Evolutionary conservation across 306 rosid species (phyloP), one percentile per base, ranked within the genome.

Genomic region (Carpinus viminea): DNA sequence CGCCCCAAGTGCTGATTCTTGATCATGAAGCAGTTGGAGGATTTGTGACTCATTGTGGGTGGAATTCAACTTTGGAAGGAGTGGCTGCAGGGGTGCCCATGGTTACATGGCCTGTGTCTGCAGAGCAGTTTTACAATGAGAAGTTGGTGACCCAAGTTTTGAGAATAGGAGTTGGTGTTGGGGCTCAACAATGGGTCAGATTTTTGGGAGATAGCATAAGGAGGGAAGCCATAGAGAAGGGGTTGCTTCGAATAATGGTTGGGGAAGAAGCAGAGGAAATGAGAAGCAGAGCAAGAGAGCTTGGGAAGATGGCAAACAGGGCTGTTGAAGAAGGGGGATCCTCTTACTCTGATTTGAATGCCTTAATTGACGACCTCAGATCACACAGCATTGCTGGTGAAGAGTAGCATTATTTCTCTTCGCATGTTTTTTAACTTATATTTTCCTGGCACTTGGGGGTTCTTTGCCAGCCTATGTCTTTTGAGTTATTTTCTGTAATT

Each of bases 41-140:
- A 7, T 84, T 84, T 60, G 78, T 84, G 71, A 87, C 80, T 59
- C 82, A 84, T 57, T 84, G 87, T 73, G 90, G 90, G 18, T 86
- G 90, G 87, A 86, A 86, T 56, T 86, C 83, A 0, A 24, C 71
- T 0, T 24, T 86, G 11, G 87, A 86, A 59, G 86, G 52, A 12
- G 76, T 86, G 41, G 21, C 52, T 18, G 75, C 82, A 0, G 87
- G 90, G 12, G 73, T 86, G 28, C 72, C 84, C 0, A 78, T 81
- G 87, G 80, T 72, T 46, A 86, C 86, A 1, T 86, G 90, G 90
- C 90, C 90, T 0, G 68, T 76, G 43, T 59, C 36, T 0, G 77
- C 57, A 0, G 85, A 86, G 26, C 85, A 86, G 34, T 80, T 86
- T 50, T 78, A 31, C 75, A 86, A 75, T 43, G 87, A 86, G 82